Evolutionary conservation across 306 rosid genomes (phyloP), one percentile per base, ranked within the genome.

Genomic region (Cicer cuneatum): DNA sequence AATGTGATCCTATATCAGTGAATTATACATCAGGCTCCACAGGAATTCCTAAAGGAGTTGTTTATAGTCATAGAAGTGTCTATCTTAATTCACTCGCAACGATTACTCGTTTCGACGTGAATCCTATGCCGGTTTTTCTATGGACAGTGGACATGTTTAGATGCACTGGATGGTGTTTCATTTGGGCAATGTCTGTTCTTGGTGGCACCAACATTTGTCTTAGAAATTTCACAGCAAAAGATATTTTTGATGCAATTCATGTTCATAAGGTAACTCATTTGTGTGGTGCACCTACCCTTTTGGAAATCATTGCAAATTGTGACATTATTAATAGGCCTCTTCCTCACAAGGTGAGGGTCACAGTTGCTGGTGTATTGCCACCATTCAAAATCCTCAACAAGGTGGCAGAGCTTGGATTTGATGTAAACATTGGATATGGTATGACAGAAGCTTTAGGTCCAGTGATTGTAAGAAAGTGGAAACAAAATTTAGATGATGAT

Each of bases 91-190:
- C 98, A 10, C 2, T 89, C 12, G 93, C 86, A 1, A 38, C 74
- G 11, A 89, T 89, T 49, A 18, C 83, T 39, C 91, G 89, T 39
- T 65, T 74, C 9, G 54, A 71, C 15, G 69, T 88, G 85, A 68
- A 82, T 40, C 71, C 40, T 45, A 64, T 16, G 84, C 53, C 90
- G 0, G 90, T 93, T 70, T 93, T 93, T 56, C 66, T 93, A 13
- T 93, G 98, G 98, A 93, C 96, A 4, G 97, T 93, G 6, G 98
- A 93, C 83, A 93, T 93, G 98, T 93, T 93, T 73, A 86, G 96
- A 38, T 93, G 98, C 83, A 91, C 88, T 1, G 98, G 98, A 0
- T 93, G 98, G 98, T 91, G 98, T 69, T 86, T 81, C 71, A 18
- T 88, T 51, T 93, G 98, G 98, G 89, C 84, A 21, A 78, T 91